A percentile compares a stretch with the other conserved stretches of the same genome.
phyloP scores from a whole-genome alignment of 768 basidiomycete species.

The Boletus rubroflammeus region DNA sequence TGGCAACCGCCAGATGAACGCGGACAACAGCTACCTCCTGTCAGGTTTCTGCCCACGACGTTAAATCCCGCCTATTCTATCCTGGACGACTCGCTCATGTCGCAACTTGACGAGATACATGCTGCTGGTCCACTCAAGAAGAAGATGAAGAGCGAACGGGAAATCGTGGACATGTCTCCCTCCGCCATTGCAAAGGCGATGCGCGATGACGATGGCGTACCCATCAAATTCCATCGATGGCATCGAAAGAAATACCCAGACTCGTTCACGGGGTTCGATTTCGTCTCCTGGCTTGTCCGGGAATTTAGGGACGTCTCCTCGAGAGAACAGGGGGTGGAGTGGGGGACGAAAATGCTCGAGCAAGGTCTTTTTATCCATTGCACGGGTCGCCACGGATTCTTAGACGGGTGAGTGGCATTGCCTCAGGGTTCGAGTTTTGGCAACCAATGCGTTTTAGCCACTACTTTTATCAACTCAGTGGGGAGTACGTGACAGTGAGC shows the following conservation, averaged over 20 bases:
- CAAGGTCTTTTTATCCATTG: conserved; percentile 87
- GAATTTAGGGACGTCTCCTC: conserved; percentile 88
- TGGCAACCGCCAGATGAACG: conserved; percentile 58
- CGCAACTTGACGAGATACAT: conserved; percentile 78
- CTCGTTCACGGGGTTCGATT: conserved; percentile 84
- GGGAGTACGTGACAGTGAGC: conserved; percentile 67
- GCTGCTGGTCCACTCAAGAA: conserved; percentile 70
- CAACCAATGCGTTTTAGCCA: conserved; percentile 47
- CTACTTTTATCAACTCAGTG: conserved; percentile 83
- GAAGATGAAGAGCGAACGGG: conserved; percentile 76
- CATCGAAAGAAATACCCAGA: conserved; percentile 69
- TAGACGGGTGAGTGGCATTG: conserved; percentile 67
- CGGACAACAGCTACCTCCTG: conserved; percentile 47
- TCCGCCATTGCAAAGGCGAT: conserved; percentile 73
- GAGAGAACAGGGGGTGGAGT: conserved; percentile 73
- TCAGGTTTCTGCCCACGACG: conserved; percentile 81
- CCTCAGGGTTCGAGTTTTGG: background rate
- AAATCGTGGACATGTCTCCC: conserved; percentile 64
- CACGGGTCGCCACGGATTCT: conserved; percentile 71
- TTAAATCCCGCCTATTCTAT: conserved; percentile 78
- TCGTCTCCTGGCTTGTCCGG: conserved; percentile 89
- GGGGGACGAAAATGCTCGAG: conserved; percentile 72
- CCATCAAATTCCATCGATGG: conserved; percentile 85
- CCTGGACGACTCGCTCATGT: conserved; percentile 73
- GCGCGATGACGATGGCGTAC: conserved; percentile 79